These are phyloP conservation scores for Euphorbia peplus DNA, from an alignment of 345 rosid genomes.

Conservation along the genomic window DNA sequence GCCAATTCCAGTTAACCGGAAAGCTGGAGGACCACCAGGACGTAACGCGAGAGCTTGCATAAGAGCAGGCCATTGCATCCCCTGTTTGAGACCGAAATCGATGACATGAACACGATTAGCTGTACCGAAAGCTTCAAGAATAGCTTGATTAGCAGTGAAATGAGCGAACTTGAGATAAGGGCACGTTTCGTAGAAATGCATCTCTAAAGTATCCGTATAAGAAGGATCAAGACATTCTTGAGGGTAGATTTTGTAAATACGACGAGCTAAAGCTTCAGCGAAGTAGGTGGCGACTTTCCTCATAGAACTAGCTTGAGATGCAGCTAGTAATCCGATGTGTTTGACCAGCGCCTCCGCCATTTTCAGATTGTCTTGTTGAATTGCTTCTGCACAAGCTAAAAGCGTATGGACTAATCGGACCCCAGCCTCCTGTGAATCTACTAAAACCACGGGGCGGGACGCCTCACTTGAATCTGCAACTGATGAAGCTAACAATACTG, in stretches of 20 bases:
- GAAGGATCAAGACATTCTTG: conserved; percentile 20
- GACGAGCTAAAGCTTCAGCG: conserved; percentile 31
- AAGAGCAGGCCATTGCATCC: conserved; percentile 38
- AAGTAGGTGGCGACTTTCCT: conserved; percentile 31
- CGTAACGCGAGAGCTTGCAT: conserved; percentile 30
- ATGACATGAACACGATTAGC: conserved; percentile 29
- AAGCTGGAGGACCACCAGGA: conserved; percentile 26
- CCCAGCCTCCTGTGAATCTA: conserved; percentile 34
- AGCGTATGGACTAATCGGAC: conserved; percentile 31
- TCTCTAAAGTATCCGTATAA: conserved; percentile 27
- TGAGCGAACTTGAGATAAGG: conserved; percentile 31
- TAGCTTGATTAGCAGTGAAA: conserved; percentile 31
- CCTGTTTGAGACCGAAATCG: conserved; percentile 35
- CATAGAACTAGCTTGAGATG: conserved; percentile 36
- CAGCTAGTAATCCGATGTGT: conserved; percentile 25
- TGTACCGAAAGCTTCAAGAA: conserved; percentile 31
- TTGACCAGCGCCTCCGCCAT: conserved; percentile 27
- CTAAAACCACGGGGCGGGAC: conserved; percentile 19
- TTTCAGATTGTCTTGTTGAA: conserved; percentile 24
- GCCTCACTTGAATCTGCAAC: conserved; percentile 7
- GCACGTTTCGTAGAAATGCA: conserved; percentile 33
- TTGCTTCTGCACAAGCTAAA: conserved; percentile 32
- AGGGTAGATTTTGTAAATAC: conserved; percentile 32
- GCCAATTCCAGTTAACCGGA: conserved; percentile 26
- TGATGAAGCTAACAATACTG: not conserved